A percentile compares a stretch with the other conserved stretches of the same genome.
phyloP scores from a whole-genome alignment of 2,329 filamentous ascomycete genomes.

The Truncatella angustata region DNA sequence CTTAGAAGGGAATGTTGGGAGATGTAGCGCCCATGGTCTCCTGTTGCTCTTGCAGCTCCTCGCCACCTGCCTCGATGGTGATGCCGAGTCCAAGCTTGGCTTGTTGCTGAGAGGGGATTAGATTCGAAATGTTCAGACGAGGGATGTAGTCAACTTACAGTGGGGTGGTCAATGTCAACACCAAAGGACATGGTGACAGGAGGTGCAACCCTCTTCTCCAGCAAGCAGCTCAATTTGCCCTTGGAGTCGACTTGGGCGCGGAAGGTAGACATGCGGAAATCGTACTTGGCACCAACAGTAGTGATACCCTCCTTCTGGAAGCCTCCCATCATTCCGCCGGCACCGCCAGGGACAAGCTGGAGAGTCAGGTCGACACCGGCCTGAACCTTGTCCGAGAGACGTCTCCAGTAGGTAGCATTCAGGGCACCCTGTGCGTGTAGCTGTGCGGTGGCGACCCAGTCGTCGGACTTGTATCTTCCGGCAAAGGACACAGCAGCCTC shows the following conservation, averaged over 20 bases:
- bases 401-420: constrained; percentile 91
- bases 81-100: constrained; percentile 94
- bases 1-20: constrained; percentile 66
- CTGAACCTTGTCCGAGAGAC: constrained; percentile 90
- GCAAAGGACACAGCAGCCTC: constrained; percentile 89
- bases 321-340: constrained; percentile 73
- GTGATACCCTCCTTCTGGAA: constrained; percentile 84
- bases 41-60: constrained; percentile 85
- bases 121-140: constrained; percentile 12
- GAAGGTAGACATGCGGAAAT: constrained; percentile 94
- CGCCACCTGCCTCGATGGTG: constrained; percentile 80
- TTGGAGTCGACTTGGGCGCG: constrained; percentile 93
- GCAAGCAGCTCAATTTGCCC: constrained; percentile 86
- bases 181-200: constrained; percentile 93
- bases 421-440: constrained; percentile 84
- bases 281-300: constrained; percentile 94
- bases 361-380: constrained; percentile 94
- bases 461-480: constrained; percentile 83
- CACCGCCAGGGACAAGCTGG: constrained; percentile 68
- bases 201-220: constrained; percentile 94
- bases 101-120: constrained; percentile 65
- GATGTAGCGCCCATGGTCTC: constrained; percentile 56
- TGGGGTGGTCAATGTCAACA: constrained; percentile 92
- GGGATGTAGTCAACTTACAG: constrained; percentile 59
- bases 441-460: constrained; percentile 93